Conservation (phyloP, 2,329 filamentous ascomycete genomes). For the Fusarium sororula region DNA sequence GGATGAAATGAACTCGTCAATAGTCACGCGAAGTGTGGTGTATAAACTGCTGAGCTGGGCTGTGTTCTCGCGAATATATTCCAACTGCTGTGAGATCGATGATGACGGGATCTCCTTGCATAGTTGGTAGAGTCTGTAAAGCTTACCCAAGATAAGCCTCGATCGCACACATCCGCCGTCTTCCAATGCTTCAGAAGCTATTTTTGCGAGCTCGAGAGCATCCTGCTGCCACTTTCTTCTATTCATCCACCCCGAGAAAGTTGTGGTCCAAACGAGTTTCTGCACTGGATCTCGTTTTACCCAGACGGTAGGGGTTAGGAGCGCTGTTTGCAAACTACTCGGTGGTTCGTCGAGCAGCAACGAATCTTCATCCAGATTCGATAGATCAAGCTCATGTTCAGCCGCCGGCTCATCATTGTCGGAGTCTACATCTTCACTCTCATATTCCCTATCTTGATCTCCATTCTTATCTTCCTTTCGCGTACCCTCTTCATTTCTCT, state of each 20-base stretch:
- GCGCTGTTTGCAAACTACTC: background rate
- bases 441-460: background rate
- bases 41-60: conserved; percentile 1
- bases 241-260: conserved; percentile 19
- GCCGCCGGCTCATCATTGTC: background rate
- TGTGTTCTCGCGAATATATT: conserved; percentile 18
- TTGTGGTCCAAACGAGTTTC: conserved; percentile 11
- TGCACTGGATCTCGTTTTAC: conserved; percentile 13
- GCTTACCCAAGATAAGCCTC: conserved; percentile 15
- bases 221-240: conserved; percentile 19
- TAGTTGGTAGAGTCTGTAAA: conserved; percentile 21
- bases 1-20: conserved; percentile 8
- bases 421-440: background rate
- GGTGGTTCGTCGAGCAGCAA: conserved; percentile 28
- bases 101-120: conserved; percentile 26
- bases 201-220: background rate
- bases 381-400: background rate
- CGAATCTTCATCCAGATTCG: conserved; percentile 22
- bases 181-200: background rate
- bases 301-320: background rate
- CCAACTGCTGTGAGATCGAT: conserved; percentile 17
- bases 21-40: conserved; percentile 4
- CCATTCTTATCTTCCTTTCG: background rate
- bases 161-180: background rate
- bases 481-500: background rate